Base-by-base conservation (phyloP, 805 yeast species). In the Metschnikowia continentalis region DNA sequence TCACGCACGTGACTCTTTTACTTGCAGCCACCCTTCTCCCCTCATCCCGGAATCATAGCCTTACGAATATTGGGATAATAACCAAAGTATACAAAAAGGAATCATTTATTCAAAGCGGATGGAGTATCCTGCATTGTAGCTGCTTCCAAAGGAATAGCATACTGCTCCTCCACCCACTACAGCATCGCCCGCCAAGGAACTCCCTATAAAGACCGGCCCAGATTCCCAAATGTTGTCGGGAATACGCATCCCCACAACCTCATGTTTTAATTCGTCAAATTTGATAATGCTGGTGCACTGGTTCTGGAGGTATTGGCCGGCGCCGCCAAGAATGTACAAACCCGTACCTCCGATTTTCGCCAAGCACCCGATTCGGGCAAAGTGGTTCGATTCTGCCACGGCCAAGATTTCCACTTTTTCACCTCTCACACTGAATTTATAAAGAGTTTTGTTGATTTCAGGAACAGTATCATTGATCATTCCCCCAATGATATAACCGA, bases 131-230 rank as follows among this genome's bases (percentile, higher is more conserved):
- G 54, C 49, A 54, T 64, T 72, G 56, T 69, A 72, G 44, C 59
- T 64, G 53, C 73, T 71, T 0, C 96, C 96, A 68, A 87, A 88
- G 0, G 91, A 86, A 56, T 84, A 88, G 61, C 95, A 88, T 1
- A 87, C 89, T 0, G 87, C 91, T 3, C 95, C 95, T 3, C 95
- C 92, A 7, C 84, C 86, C 40, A 80, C 55, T 3, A 68, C 49
- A 11, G 37, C 66, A 42, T 64, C 35, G 3, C 63, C 61, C 11
- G 69, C 63, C 22, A 78, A 48, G 35, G 76, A 78, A 54, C 77
- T 78, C 1, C 90, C 90, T 8, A 81, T 75, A 8, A 84, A 65
- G 49, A 84, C 68, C 2, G 75, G 75, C 3, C 82, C 79, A 1
- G 65, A 53, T 15, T 60, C 47, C 82, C 85, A 80, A 1, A 67